A percentile compares a stretch with the other conserved stretches of the same genome.
phyloP scores from a whole-genome alignment of 306 rosid genomes.

The Citrullus amarus region DNA sequence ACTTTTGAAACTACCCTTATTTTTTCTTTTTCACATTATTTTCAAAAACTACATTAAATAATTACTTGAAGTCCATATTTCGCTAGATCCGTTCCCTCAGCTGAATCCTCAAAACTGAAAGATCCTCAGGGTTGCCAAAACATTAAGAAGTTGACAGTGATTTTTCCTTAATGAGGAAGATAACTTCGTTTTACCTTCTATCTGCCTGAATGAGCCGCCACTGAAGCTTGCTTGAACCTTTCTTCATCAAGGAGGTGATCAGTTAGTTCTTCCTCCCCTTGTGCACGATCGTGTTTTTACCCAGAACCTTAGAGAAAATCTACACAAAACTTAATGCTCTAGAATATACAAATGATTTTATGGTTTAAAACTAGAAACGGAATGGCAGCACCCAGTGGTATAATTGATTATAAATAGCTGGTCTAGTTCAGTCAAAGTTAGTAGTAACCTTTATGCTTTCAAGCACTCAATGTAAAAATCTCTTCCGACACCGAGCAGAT shows the following conservation, averaged over 20 bases:
- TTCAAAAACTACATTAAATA: not conserved
- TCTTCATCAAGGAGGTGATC: not conserved
- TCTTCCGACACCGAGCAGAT: slow-evolving; percentile 84
- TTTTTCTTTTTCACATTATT: not conserved
- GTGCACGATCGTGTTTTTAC: not conserved
- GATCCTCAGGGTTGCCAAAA: not conserved
- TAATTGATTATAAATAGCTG: not conserved
- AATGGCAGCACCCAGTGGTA: not conserved
- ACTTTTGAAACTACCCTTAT: not conserved
- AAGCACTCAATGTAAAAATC: slow-evolving; percentile 51
- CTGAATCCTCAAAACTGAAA: not conserved
- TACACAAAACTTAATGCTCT: not conserved
- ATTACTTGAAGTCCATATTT: not conserved
- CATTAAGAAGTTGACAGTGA: not conserved
- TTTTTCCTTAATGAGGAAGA: not conserved
- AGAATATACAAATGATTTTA: not conserved
- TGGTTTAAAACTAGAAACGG: not conserved
- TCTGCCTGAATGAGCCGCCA: not conserved
- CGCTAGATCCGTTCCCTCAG: not conserved
- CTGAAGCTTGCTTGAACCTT: not conserved
- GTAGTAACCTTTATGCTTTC: not conserved
- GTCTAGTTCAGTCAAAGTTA: not conserved
- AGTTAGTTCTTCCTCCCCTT: not conserved
- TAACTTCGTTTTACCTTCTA: not conserved
- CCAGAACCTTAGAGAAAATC: not conserved